Conservation (phyloP, 2,329 filamentous ascomycete genomes). For the Cladosporium sp. region DNA sequence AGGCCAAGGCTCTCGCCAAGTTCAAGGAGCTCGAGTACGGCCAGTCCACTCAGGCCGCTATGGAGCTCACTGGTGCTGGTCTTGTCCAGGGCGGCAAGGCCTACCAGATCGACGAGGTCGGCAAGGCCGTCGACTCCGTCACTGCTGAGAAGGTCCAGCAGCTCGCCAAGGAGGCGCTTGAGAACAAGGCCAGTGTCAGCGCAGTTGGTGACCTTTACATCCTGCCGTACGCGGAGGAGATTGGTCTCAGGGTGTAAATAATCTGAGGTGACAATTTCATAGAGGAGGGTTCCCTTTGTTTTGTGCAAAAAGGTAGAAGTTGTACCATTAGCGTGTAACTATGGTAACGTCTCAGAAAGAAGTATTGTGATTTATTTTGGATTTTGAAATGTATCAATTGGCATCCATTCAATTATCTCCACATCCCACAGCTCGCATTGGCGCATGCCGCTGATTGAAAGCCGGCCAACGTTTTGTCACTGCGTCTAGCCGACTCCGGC, state of each 20-base stretch:
- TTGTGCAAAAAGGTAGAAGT: slow-evolving; percentile 24
- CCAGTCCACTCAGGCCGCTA: slow-evolving; percentile 68
- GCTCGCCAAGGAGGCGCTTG: slow-evolving; percentile 82
- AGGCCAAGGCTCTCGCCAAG: slow-evolving; percentile 88
- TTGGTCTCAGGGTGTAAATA: slow-evolving; percentile 88
- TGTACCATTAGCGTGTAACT: slow-evolving; percentile 28
- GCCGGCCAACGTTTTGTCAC: not conserved
- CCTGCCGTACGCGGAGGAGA: slow-evolving; percentile 87
- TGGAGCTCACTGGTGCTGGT: slow-evolving; percentile 78
- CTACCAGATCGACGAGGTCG: slow-evolving; percentile 74
- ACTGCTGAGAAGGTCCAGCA: slow-evolving; percentile 80
- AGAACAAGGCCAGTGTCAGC: slow-evolving; percentile 82
- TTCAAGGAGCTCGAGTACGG: slow-evolving; percentile 81
- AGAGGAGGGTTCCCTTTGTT: slow-evolving; percentile 21
- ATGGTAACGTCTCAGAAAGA: slow-evolving; percentile 4
- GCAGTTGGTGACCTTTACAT: slow-evolving; percentile 86
- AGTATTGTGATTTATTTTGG: slow-evolving; percentile 2
- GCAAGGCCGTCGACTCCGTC: slow-evolving; percentile 73
- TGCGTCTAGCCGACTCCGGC: not conserved
- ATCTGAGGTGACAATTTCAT: slow-evolving; percentile 13
- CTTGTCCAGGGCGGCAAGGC: slow-evolving; percentile 75
- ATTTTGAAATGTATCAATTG: not conserved
- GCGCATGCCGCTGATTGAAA: not conserved
- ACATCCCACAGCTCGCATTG: not conserved
- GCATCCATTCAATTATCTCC: not conserved